phyloP scores from a whole-genome alignment of 345 rosid species.

The Clarkia xantiana region DNA sequence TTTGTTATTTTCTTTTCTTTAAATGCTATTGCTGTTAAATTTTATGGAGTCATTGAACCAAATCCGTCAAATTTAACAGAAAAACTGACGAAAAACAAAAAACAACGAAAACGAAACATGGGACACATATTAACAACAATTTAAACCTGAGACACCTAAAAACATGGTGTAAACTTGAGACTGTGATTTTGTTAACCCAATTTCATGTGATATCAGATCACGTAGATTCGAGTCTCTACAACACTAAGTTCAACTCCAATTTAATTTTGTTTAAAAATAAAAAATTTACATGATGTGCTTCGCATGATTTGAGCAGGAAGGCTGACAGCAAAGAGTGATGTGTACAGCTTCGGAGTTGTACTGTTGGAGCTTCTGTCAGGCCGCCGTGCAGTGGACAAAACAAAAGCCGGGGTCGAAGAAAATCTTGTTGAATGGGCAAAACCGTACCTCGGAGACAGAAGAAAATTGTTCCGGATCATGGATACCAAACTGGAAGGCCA shows the following conservation, averaged over 20 bases:
- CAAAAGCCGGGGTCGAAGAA: constrained; percentile 66
- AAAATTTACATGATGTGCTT: background rate
- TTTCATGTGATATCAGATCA: too few species aligned
- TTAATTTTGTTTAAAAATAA: background rate
- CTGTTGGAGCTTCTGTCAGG: constrained; percentile 78
- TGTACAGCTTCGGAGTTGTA: constrained; percentile 91
- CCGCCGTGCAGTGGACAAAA: constrained; percentile 64
- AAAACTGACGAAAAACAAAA: too few species aligned
- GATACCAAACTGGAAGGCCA: constrained; percentile 89
- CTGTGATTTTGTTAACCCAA: too few species aligned
- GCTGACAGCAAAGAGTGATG: constrained; percentile 81
- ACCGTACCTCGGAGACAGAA: constrained; percentile 72
- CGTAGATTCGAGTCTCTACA: too few species aligned
- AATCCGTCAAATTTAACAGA: too few species aligned
- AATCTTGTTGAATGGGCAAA: constrained; percentile 85
- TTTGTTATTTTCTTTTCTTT: too few species aligned
- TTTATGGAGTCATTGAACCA: too few species aligned
- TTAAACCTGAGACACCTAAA: too few species aligned
- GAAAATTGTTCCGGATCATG: constrained; percentile 77
- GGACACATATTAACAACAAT: too few species aligned
- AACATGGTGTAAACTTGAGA: too few species aligned
- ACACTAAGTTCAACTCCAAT: background rate
- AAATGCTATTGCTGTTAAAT: too few species aligned
- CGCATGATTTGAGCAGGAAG: constrained; percentile 43
- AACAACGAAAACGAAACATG: too few species aligned